These are phyloP conservation scores for Nadsonia fulvescens DNA, from an alignment of 805 yeast species.

Conservation along the genomic window DNA sequence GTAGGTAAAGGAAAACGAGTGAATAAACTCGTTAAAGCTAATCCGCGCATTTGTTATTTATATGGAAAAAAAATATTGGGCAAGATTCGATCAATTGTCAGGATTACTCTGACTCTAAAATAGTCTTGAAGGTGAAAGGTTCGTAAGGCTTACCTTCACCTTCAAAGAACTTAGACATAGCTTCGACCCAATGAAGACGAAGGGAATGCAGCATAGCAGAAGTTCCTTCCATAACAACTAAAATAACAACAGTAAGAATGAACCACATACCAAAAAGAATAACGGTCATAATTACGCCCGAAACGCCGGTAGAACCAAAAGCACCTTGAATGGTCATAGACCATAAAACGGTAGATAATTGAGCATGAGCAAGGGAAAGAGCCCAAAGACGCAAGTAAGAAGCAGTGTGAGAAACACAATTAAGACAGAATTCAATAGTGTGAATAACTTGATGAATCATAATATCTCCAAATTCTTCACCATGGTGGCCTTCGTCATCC, in stretches of 20 bases:
- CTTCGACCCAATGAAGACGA: conserved; percentile 98
- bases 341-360: conserved; percentile 90
- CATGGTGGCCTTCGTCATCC: conserved; percentile 35
- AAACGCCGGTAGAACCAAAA: conserved; percentile 44
- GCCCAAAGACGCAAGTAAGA: conserved; percentile 96
- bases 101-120: no score
- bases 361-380: conserved; percentile 89
- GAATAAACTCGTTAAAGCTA: no score
- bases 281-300: conserved; percentile 61
- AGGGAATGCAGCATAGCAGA: conserved; percentile 98
- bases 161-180: conserved; percentile 94
- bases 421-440: conserved; percentile 91
- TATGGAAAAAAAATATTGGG: no score
- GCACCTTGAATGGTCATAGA: conserved; percentile 78
- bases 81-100: no score
- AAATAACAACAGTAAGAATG: conserved; percentile 69
- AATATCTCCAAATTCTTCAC: conserved; percentile 71
- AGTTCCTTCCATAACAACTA: conserved; percentile 96
- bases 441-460: conserved; percentile 96
- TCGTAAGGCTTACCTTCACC: conserved; percentile 88
- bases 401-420: conserved; percentile 97
- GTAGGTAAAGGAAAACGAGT: no score
- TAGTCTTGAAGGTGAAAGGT: conserved; percentile 54
- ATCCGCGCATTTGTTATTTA: no score
- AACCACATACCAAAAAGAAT: conserved; percentile 90